Percentiles rank a stretch among this genome's conserved stretches.
phyloP scores from a whole-genome alignment of 2,329 filamentous ascomycete genomes.

The Ascochyta rabiei region DNA sequence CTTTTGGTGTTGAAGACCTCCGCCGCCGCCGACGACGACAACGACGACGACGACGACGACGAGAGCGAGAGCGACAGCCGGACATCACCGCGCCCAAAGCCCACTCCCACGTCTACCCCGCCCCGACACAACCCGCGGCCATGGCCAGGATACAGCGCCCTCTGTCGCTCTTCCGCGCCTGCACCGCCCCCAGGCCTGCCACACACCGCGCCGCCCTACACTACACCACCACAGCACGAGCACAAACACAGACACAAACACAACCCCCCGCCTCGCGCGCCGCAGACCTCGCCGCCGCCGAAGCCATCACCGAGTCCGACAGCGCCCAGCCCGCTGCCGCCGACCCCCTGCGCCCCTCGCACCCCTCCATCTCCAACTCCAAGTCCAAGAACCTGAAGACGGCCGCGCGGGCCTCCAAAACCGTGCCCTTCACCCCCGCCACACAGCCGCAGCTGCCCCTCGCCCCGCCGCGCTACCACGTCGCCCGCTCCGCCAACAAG shows the following conservation, averaged over 20 bases:
- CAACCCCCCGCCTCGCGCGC: constrained; percentile 27
- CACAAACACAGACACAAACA: constrained; percentile 42
- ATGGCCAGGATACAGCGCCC: constrained; percentile 48
- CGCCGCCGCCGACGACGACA: background rate
- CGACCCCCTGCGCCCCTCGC: constrained; percentile 22
- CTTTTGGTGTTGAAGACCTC: constrained; percentile 39
- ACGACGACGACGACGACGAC: background rate
- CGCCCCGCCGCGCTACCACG: constrained; percentile 63
- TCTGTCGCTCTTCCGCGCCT: constrained; percentile 50
- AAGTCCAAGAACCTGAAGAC: constrained; percentile 12
- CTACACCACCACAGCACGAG: constrained; percentile 19
- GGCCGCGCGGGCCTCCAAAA: constrained; percentile 4
- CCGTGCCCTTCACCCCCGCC: constrained; percentile 16
- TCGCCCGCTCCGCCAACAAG: constrained; percentile 72
- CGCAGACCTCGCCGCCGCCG: constrained; percentile 41
- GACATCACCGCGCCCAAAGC: background rate
- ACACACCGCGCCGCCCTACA: constrained; percentile 11
- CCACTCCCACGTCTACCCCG: background rate
- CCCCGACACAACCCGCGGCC: constrained; percentile 6
- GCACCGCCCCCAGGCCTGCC: constrained; percentile 19
- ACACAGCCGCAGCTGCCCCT: constrained; percentile 17
- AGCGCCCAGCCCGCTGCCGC: constrained; percentile 34
- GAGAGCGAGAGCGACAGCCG: background rate
- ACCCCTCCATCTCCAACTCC: constrained; percentile 1
- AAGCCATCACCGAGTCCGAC: constrained; percentile 43